phyloP scores from a whole-genome alignment of 1,139 yeast genomes.

The Protomyces inouyei region DNA sequence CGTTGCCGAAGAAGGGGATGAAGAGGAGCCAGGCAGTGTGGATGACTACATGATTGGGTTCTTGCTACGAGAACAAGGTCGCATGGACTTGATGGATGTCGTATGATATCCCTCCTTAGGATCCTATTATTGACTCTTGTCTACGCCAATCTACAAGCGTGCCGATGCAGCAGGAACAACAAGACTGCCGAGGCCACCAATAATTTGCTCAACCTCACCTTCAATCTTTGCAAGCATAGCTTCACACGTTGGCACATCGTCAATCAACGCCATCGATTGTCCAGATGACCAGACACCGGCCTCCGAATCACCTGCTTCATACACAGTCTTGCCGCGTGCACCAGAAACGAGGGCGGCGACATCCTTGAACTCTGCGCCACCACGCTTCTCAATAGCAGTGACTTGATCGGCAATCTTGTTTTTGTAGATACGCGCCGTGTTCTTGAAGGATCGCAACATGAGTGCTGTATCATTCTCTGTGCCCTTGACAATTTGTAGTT shows the following conservation, averaged over 20 bases:
- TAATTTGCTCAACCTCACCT: slow-evolving; percentile 27
- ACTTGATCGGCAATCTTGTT: slow-evolving; percentile 39
- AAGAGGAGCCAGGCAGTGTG: slow-evolving; percentile 77
- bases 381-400: slow-evolving; percentile 35
- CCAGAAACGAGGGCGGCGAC: slow-evolving; percentile 39
- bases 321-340: slow-evolving; percentile 38
- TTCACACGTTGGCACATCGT: slow-evolving; percentile 31
- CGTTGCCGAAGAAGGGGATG: slow-evolving; percentile 43
- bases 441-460: slow-evolving; percentile 38
- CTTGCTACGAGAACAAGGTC: slow-evolving; percentile 48
- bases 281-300: slow-evolving; percentile 42
- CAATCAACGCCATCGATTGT: slow-evolving; percentile 36
- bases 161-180: slow-evolving; percentile 5
- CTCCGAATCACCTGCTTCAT: slow-evolving; percentile 38
- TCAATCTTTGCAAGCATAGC: slow-evolving; percentile 28
- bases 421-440: slow-evolving; percentile 39
- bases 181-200: slow-evolving; percentile 7
- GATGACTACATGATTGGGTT: slow-evolving; percentile 95
- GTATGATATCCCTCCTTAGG: background rate
- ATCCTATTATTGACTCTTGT: background rate
- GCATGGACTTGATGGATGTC: background rate
- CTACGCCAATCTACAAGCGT: background rate
- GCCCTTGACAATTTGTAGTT: slow-evolving; percentile 38
- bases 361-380: slow-evolving; percentile 35
- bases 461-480: slow-evolving; percentile 39